Evolutionary conservation across 257 asterid species (phyloP), one percentile per base, ranked within the genome.

Genomic region (Penstemon newberryi): DNA sequence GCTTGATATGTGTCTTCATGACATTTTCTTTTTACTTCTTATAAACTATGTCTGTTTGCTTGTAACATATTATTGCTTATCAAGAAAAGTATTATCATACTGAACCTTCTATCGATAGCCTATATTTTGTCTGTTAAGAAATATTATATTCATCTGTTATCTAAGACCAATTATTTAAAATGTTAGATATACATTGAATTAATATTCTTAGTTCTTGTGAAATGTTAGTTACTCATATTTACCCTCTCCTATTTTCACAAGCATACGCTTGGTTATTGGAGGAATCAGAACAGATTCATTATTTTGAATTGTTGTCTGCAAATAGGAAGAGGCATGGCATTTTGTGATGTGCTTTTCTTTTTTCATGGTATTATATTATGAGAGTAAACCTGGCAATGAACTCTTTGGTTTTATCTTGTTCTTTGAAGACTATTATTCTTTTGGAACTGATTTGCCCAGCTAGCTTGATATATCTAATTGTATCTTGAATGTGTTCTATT

Each of bases 21-120:
- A 15, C 25, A 13, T 37, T 59, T 25, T 36, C 4, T 59, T 60
- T 25, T 60, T n/a, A 39, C 63, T 25, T 38, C 12, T 64, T 75
- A 63, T 57, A 45, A 57, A 52, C 33, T 3, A 38, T 54, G 37
- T 38, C 8, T 63, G 45, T 19, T 64, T 60, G 47, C 56, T 41
- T 60, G 43, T 7, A 11, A 4, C 39, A 58, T 58, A 11, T 11
- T 11, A 36, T 58, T 39, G 19, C 43, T 19, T 57, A 53, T 55
- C 52, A 11, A 52, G 64, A 63, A 36, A 47, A 25, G 36, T 42
- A 49, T 60, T 54, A 46, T 50, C 68, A 59, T 60, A 44, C 12
- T 40, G 67, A 38, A 45, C 42, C 5, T 46, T 61, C 38, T 55
- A 43, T 70, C 63, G 9, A 19, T 25, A 49, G 25, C 55, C 40